A percentile compares a stretch with the other conserved stretches of the same genome.
These are phyloP conservation scores for Panicum hallii DNA, from an alignment of 202 grass and related monocot genomes.

Conservation along the genomic window DNA sequence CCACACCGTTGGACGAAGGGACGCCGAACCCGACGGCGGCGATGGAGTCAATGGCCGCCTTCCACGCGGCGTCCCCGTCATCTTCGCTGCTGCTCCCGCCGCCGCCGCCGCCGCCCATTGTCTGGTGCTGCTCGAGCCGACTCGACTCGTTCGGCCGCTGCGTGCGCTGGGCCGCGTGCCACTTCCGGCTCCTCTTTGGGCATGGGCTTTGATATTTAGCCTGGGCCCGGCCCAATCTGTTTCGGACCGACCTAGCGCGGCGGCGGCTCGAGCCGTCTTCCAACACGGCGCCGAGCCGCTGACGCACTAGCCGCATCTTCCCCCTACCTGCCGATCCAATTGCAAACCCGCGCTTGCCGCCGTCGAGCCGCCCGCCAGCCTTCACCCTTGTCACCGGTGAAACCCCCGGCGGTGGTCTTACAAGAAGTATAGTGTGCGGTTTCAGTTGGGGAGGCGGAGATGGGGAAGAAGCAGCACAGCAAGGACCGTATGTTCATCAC, in stretches of 20 bases:
- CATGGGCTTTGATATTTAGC: neutral
- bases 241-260: constrained; percentile 22
- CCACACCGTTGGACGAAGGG: constrained; percentile 50
- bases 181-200: constrained; percentile 1
- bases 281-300: constrained; percentile 36
- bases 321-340: constrained; percentile 29
- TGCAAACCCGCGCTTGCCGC: constrained; percentile 5
- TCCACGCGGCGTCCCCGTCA: constrained; percentile 83
- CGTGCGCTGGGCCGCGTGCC: neutral
- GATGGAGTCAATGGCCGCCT: constrained; percentile 77
- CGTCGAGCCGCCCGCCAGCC: constrained; percentile 32
- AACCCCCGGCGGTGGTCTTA: neutral
- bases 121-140: neutral
- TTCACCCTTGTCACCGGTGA: constrained; percentile 41
- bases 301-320: constrained; percentile 39
- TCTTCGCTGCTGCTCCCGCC: constrained; percentile 74
- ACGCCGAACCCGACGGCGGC: constrained; percentile 53
- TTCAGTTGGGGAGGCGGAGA: constrained; percentile 30
- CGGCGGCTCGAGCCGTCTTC: constrained; percentile 27
- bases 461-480: constrained; percentile 99
- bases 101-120: constrained; percentile 43
- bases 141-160: neutral
- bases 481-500: constrained; percentile 99
- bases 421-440: neutral
- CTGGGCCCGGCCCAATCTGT: neutral